These are phyloP conservation scores for Psilocybe sp. DNA, from an alignment of 768 basidiomycete genomes.

Conservation along the genomic window DNA sequence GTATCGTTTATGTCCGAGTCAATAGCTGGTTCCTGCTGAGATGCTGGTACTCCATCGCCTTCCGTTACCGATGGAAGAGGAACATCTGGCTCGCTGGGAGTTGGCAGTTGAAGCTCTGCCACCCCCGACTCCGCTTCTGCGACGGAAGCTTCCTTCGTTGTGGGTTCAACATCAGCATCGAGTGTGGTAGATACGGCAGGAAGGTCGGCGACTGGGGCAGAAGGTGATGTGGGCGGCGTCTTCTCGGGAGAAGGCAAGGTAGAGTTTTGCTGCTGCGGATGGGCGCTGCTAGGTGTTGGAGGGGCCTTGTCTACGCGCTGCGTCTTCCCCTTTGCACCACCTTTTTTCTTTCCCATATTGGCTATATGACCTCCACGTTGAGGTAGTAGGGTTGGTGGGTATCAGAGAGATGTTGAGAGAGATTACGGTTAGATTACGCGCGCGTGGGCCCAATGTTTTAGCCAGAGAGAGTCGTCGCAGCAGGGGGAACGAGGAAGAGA, in stretches of 20 bases:
- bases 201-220: slow-evolving; percentile 4
- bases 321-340: not conserved
- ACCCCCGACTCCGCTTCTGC: too few species aligned
- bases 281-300: slow-evolving; percentile 3
- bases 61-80: too few species aligned
- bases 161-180: not conserved
- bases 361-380: not conserved
- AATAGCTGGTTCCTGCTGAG: too few species aligned
- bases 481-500: not conserved
- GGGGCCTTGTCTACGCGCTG: not conserved
- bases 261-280: slow-evolving; percentile 7
- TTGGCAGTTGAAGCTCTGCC: too few species aligned
- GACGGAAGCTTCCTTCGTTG: too few species aligned
- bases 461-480: not conserved
- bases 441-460: not conserved
- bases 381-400: not conserved
- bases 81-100: too few species aligned
- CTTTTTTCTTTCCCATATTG: not conserved
- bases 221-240: slow-evolving; percentile 21
- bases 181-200: slow-evolving; percentile 3
- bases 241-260: slow-evolving; percentile 9
- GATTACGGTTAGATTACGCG: slow-evolving; percentile 1
- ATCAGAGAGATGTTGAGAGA: not conserved
- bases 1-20: too few species aligned
- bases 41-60: too few species aligned